phyloP scores from a whole-genome alignment of 1,139 yeast genomes.

The Debaryomyces sp. region DNA sequence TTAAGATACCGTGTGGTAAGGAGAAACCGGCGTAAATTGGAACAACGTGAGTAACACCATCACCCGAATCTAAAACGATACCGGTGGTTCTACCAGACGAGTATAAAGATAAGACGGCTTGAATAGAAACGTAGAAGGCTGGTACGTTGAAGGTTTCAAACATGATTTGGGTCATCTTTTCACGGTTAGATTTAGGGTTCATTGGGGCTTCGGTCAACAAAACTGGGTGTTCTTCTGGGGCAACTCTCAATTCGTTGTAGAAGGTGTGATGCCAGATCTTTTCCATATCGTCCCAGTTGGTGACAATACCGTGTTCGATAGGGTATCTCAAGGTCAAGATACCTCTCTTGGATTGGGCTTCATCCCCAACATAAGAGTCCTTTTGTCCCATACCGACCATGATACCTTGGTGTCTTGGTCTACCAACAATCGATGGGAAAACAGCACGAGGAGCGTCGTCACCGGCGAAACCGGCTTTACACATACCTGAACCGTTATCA shows the following conservation, averaged over 20 bases:
- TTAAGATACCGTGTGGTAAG: conserved; percentile 96
- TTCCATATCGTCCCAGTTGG: conserved; percentile 99
- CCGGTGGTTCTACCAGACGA: conserved; percentile 99
- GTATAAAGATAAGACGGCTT: conserved; percentile 96
- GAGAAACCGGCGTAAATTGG: conserved; percentile 99
- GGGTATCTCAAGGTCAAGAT: conserved; percentile 98
- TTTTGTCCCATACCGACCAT: conserved; percentile 99
- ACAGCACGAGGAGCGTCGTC: conserved; percentile 99
- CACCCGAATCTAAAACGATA: conserved; percentile 99
- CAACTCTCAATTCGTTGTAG: conserved; percentile 97
- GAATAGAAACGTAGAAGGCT: conserved; percentile 98
- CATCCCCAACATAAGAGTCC: conserved; percentile 99
- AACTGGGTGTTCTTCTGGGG: conserved; percentile 99
- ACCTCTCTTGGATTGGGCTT: conserved; percentile 99
- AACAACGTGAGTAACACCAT: conserved; percentile 99
- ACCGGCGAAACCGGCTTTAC: conserved; percentile 99
- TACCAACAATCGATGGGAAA: conserved; percentile 99
- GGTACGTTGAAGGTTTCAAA: conserved; percentile 99
- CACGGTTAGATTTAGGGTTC: conserved; percentile 99
- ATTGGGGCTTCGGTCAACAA: conserved; percentile 98
- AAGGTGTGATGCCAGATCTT: conserved; percentile 99
- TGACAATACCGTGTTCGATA: conserved; percentile 99
- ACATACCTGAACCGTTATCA: conserved; percentile 99
- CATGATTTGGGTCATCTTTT: conserved; percentile 98
- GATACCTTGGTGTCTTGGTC: conserved; percentile 99